Evolutionary conservation across 305 asterid genomes (phyloP).

Genomic region (Fraxinus angustifolia): DNA sequence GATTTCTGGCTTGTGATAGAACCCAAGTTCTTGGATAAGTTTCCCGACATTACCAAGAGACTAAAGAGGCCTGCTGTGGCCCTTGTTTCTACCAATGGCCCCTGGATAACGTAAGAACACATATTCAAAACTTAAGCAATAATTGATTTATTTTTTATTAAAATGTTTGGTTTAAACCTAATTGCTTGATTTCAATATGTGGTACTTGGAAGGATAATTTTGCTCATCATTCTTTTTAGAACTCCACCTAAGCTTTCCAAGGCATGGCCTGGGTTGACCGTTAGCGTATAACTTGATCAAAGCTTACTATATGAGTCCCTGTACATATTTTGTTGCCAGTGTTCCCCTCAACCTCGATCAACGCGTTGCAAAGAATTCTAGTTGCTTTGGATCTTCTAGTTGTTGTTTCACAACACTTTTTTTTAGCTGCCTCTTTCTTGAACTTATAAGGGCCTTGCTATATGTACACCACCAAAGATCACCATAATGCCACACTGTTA

Average conservation of each 20-base stretch:
- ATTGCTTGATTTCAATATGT: neutral
- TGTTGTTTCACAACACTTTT: neutral
- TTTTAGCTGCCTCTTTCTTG: neutral
- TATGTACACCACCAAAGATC: neutral
- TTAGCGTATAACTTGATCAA: neutral
- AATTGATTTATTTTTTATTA: neutral
- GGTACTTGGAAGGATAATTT: neutral
- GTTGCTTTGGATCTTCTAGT: neutral
- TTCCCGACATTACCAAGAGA: slow-evolving; percentile 66
- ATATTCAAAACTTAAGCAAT: neutral
- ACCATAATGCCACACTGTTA: neutral
- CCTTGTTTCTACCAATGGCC: slow-evolving; percentile 83
- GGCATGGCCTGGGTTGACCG: neutral
- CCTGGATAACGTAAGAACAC: slow-evolving; percentile 81
- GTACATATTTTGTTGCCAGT: neutral
- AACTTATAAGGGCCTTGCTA: neutral
- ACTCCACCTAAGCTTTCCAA: neutral
- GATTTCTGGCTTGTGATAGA: slow-evolving; percentile 98
- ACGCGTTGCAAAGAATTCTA: neutral
- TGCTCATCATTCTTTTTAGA: neutral
- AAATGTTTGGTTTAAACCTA: neutral
- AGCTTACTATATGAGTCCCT: neutral
- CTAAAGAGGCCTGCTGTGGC: slow-evolving; percentile 93
- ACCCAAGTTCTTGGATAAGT: slow-evolving; percentile 87
- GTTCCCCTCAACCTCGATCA: neutral